Percentiles rank a stretch among this genome's conserved stretches.
Evolutionary conservation across 257 asterid species (phyloP).

Genomic region (Jacaranda copaia): DNA sequence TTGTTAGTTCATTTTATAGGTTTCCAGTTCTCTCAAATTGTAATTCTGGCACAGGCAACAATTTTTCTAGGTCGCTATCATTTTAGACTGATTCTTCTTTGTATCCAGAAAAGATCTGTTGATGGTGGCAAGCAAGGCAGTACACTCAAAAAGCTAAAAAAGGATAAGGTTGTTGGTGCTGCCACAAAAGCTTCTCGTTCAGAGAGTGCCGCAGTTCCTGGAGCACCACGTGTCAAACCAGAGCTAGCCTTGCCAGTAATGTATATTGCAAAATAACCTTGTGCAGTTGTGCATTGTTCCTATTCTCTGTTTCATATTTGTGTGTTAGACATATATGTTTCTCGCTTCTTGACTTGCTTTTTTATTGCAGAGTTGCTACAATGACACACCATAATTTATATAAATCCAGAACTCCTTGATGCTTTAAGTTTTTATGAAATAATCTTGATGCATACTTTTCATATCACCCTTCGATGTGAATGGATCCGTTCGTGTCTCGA

Average conservation of each 20-base stretch:
- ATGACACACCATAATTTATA: not conserved
- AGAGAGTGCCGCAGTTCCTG: conserved; percentile 65
- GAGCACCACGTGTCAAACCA: conserved; percentile 89
- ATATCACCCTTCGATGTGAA: conserved; percentile 4
- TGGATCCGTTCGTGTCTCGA: not conserved
- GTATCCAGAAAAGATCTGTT: conserved; percentile 68
- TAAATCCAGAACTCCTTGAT: not conserved
- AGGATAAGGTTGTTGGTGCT: conserved; percentile 80
- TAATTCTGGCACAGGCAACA: conserved; percentile 25
- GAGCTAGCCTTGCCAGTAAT: conserved; percentile 84
- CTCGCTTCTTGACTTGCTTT: not conserved
- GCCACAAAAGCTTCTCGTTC: conserved; percentile 78
- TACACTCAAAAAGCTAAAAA: conserved; percentile 74
- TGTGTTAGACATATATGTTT: not conserved
- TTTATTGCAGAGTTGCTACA: conserved; percentile 24
- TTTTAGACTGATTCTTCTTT: conserved; percentile 30
- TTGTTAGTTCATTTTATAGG: conserved; percentile 34
- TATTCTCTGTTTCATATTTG: conserved; percentile 2
- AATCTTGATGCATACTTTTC: not conserved
- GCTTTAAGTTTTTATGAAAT: not conserved
- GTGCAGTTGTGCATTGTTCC: conserved; percentile 10
- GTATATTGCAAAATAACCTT: conserved; percentile 50
- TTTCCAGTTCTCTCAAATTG: conserved; percentile 28
- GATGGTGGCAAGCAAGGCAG: conserved; percentile 85
- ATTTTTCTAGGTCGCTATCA: conserved; percentile 26